Base-by-base conservation (phyloP, 1,284 basidiomycete genomes). In the Takashimella koratensis region DNA sequence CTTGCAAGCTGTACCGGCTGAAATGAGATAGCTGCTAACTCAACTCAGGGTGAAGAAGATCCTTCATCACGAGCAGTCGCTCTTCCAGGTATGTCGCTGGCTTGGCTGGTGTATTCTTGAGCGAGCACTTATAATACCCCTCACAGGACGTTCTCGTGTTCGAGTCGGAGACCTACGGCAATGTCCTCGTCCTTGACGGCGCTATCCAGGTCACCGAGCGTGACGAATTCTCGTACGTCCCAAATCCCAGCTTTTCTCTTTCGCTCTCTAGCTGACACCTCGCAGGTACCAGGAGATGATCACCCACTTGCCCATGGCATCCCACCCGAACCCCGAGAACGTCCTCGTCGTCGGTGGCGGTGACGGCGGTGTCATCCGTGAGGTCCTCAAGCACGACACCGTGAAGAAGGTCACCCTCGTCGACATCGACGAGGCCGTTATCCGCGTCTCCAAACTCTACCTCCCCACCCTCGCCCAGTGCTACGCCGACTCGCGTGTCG, bases 261-360 rank as follows among this genome's bases (percentile, higher is more conserved):
- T 22, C 16, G 43, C 43, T 25, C 11, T 41, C 20, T 21, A n/a
- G 23, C 49, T 54, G 21, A 55, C 51, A 21, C 24, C 6, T 25
- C 21, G 21, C 64, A 93, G 90, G n/a, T 98, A 98, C 78, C 96
- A 98, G 76, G 95, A 99, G 80, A 98, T 98, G 95, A 98, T 99
- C 68, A 84, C 95, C 19, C 94, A 98, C 78, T 80, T 99, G 47
- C 95, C 95, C 39, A 82, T 98, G 62, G 87, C 90, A 22, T 93
- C 88, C 60, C 95, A 98, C 77, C 95, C 96, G 25, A 90, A 97
- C 81, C 96, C 95, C 1, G 88, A 91, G 79, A 86, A 88, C 67
- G 94, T 98, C 21, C 85, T 98, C 39, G 93, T 98, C 53, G 95
- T 99, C 58, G 95, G 95, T 55, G 95, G 95, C 55, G 94, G 95